Evolutionary conservation across 2,329 filamentous ascomycete species (phyloP).

Genomic region (Penicillium sp.): DNA sequence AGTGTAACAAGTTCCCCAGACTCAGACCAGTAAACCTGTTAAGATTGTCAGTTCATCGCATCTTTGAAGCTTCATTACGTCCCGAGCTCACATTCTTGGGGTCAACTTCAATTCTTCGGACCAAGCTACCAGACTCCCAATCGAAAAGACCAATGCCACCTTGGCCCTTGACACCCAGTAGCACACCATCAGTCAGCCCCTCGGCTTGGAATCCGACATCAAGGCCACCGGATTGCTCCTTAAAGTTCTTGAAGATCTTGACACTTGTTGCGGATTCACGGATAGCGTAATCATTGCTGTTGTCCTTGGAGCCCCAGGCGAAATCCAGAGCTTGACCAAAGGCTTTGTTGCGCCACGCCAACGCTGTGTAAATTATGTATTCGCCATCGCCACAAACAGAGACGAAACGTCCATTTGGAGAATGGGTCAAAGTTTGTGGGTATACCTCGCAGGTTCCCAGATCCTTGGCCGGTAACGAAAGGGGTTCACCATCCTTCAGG

Average conservation of each 20-base stretch:
- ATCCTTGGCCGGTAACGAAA: conserved; percentile 87
- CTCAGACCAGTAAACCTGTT: conserved; percentile 91
- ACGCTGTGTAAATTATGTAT: conserved; percentile 97
- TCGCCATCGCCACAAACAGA: conserved; percentile 93
- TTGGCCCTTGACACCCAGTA: conserved; percentile 92
- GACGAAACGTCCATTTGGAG: conserved; percentile 90
- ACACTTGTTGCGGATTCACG: conserved; percentile 91
- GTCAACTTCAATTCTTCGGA: conserved; percentile 84
- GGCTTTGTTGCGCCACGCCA: conserved; percentile 95
- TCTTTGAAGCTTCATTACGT: background rate
- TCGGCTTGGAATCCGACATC: conserved; percentile 96
- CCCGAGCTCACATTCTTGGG: conserved; percentile 55
- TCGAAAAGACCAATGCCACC: conserved; percentile 96
- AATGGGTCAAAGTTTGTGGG: conserved; percentile 89
- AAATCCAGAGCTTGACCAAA: conserved; percentile 96
- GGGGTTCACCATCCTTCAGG: conserved; percentile 84
- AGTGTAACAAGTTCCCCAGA: conserved; percentile 89
- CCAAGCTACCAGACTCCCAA: conserved; percentile 85
- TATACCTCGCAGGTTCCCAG: conserved; percentile 96
- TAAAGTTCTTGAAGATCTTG: conserved; percentile 97
- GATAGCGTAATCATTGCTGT: conserved; percentile 97
- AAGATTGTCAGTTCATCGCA: conserved; percentile 15
- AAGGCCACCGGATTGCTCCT: conserved; percentile 81
- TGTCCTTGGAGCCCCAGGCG: conserved; percentile 94
- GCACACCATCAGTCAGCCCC: conserved; percentile 80